phyloP scores from a whole-genome alignment of 495 filamentous ascomycete species.

The Hamigera avellanea region DNA sequence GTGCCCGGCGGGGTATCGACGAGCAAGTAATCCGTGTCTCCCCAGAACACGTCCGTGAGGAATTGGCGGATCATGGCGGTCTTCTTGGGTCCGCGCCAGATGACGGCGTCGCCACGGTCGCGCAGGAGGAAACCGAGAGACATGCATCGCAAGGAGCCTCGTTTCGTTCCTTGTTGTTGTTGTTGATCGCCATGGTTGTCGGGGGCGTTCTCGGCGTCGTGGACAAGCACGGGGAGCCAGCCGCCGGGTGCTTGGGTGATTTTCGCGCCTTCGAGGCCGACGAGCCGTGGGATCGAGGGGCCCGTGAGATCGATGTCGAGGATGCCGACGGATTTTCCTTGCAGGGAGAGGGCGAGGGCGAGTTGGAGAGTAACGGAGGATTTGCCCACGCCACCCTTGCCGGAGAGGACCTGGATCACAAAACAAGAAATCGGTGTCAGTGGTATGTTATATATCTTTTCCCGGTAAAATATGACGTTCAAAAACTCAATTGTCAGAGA shows the following conservation, averaged over 20 bases:
- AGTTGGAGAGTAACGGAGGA: conserved; percentile 94
- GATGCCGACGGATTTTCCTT: conserved; percentile 80
- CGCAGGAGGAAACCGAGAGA: conserved; percentile 85
- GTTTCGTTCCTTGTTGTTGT: conserved; percentile 6
- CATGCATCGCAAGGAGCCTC: conserved; percentile 74
- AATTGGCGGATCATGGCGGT: conserved; percentile 98
- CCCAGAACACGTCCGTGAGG: conserved; percentile 86
- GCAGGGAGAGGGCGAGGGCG: conserved; percentile 75
- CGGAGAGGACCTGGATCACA: conserved; percentile 60
- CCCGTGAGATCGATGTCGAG: conserved; percentile 95
- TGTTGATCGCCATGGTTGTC: conserved; percentile 11
- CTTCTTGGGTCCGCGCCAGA: conserved; percentile 97
- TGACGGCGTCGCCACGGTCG: conserved; percentile 74
- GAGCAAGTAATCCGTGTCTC: conserved; percentile 72
- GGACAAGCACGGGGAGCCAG: conserved; percentile 80
- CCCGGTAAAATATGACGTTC: neutral
- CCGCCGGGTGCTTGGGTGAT: conserved; percentile 81
- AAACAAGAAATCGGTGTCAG: neutral
- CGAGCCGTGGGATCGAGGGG: conserved; percentile 88
- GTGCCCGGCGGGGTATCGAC: conserved; percentile 96
- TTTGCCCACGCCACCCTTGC: conserved; percentile 96
- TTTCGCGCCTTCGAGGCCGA: conserved; percentile 77
- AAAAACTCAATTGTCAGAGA: too few species aligned
- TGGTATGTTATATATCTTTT: neutral
- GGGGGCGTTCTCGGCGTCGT: conserved; percentile 31